Evolutionary conservation across 2,329 filamentous ascomycete genomes (phyloP), one percentile per base, ranked within the genome.

Genomic region (Fusarium temperatum): DNA sequence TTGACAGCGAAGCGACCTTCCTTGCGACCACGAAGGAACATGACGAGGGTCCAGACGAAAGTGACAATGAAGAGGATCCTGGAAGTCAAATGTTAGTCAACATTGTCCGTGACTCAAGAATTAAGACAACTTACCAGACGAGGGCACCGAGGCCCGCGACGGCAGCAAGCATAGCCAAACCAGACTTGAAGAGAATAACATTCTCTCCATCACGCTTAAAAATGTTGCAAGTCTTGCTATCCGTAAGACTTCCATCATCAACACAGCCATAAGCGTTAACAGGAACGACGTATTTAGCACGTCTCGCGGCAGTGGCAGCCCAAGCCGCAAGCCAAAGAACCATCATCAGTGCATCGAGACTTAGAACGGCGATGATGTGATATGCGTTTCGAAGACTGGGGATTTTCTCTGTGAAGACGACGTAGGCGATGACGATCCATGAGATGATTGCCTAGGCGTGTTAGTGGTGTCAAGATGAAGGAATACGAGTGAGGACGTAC

Each of bases 321-420:
- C 80, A 84, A n/a, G 82, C 81, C 0, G 84, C 81, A 24, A 88
- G 83, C 86, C 86, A 88, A 60, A 88, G 81, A 63, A 88, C 73
- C 53, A 84, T 74, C 78, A 87, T 80, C 48, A 87, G 77, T 8
- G 76, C 80, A 51, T 87, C 85, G 28, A 87, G 80, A 20, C 78
- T 78, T 13, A 87, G 77, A 15, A 86, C 80, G 45, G 85, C 85
- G 71, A 84, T 81, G 64, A 86, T 81, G 70, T 87, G 83, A 74
- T 88, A 87, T 24, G 78, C 75, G 4, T 60, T 30, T 26, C 78
- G 82, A 44, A 83, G 79, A 9, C 75, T 66, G 12, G 78, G 15
- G 22, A 84, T 67, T 62, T 82, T 85, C 65, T 87, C 85, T 26
- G 84, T 79, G 6, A 85, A 70, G 70, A 87, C 56, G 26, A 78